phyloP scores from a whole-genome alignment of 352 stramenopile genomes.

The Lagenidium sp. region DNA sequence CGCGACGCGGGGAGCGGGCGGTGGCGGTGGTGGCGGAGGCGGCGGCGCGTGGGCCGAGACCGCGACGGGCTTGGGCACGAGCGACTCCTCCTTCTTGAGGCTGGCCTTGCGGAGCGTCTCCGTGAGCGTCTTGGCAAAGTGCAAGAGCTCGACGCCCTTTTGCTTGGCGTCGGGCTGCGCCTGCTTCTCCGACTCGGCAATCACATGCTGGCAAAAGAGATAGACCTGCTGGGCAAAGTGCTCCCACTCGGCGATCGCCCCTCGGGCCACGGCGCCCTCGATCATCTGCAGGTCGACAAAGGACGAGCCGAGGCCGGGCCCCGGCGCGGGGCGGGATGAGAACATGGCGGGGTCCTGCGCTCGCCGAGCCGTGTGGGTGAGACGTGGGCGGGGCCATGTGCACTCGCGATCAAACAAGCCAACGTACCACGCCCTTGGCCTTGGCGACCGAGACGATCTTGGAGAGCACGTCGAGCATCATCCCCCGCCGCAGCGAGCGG shows the following conservation, averaged over 20 bases:
- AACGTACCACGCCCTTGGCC: constrained; percentile 48
- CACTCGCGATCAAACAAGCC: too few relatives aligned
- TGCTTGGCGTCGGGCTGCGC: constrained; percentile 47
- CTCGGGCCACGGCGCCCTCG: constrained; percentile 20
- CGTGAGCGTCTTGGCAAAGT: constrained; percentile 64
- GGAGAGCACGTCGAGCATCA: constrained; percentile 72
- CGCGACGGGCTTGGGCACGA: constrained; percentile 34
- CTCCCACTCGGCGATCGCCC: constrained; percentile 46
- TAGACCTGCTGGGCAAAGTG: constrained; percentile 64
- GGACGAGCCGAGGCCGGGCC: not conserved
- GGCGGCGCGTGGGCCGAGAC: constrained; percentile 9
- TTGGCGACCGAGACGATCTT: constrained; percentile 77
- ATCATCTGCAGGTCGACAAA: constrained; percentile 53
- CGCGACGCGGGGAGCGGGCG: not conserved
- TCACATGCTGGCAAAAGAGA: constrained; percentile 65
- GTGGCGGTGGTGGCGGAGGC: not conserved
- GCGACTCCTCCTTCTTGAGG: constrained; percentile 46
- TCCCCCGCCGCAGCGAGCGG: constrained; percentile 39
- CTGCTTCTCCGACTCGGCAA: constrained; percentile 39
- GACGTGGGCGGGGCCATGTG: too few relatives aligned
- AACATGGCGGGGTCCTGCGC: constrained; percentile 40
- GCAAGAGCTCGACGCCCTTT: constrained; percentile 64
- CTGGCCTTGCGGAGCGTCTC: constrained; percentile 66
- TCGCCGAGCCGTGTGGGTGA: too few relatives aligned
- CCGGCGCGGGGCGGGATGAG: constrained; percentile 13